Base-by-base conservation (phyloP, 2,329 filamentous ascomycete genomes). In the Trichoderma asperellum region DNA sequence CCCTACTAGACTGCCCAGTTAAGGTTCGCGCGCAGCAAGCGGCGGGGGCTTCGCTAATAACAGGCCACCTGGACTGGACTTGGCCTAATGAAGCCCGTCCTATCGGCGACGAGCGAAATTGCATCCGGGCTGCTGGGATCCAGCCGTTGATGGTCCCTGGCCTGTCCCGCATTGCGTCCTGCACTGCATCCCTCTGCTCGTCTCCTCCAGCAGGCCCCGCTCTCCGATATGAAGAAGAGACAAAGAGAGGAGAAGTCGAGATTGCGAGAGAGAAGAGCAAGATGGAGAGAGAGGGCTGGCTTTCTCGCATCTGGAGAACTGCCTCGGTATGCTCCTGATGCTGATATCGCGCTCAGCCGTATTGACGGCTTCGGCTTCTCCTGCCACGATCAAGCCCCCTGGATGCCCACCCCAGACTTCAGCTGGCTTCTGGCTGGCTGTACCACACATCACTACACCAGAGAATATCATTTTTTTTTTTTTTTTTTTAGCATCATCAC, bases 91-190 rank as follows among this genome's bases (percentile, higher is more conserved):
- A 21, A 56, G 32, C 52, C 61, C 47, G 63, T 66, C 63, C 37
- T 66, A 47, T 66, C 63, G 63, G 63, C 63, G 53, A 66, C 49
- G 53, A 66, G 63, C 52, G 63, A 55, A 66, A 58, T 47, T 58
- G 52, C 63, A 57, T 21, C 62, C 63, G 63, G 35, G 63, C 29
- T 66, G 63, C 63, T 34, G 37, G 37, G 29, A 47, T 53, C 52
- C 52, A 32, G 34, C 27, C n/a, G 49, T 32, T 16, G 34, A 2
- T n/a, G 52, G 37, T 53, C 62, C 62, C 62, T 65, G 62, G 62
- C 53, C 49, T 57, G 62, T 8, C 43, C 43, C 24, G 47, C 47
- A 49, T 49, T 49, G 47, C 47, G 21, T 24, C 47, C 47, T 49
- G 47, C 47, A 49, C 47, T 49, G 47, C 47, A 62, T 62, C 29